Evolutionary conservation across 371 early-diverging fungal species (phyloP).

Genomic region (Rhizopus microsporus): DNA sequence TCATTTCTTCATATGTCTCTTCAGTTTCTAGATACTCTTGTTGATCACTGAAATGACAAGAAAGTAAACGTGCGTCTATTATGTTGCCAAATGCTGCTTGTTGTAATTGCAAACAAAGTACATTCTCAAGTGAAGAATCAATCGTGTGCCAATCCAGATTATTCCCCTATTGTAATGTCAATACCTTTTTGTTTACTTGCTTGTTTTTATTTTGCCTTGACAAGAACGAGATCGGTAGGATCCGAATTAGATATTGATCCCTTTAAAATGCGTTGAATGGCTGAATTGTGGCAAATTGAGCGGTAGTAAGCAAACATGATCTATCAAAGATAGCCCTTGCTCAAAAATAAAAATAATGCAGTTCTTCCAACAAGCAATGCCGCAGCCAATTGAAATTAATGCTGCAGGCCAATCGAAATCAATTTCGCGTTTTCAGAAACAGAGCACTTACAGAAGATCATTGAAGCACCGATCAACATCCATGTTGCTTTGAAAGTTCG

Average conservation of each 20-base stretch:
- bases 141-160: constrained; percentile 27
- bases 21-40: neutral
- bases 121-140: neutral
- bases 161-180: constrained; percentile 20
- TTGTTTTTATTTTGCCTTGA: constrained; percentile 25
- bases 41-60: constrained; percentile 21
- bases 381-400: too few species aligned
- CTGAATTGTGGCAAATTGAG: constrained; percentile 29
- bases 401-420: too few species aligned
- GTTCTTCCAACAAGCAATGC: too few species aligned
- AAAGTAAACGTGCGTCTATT: constrained; percentile 25
- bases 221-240: constrained; percentile 25
- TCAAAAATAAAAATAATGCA: too few species aligned
- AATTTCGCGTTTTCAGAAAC: too few species aligned
- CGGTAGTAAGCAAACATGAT: constrained; percentile 37
- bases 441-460: too few species aligned
- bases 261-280: constrained; percentile 26
- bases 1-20: neutral
- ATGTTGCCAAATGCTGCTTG: constrained; percentile 40
- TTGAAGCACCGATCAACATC: too few species aligned
- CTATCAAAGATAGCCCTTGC: too few species aligned
- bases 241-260: constrained; percentile 24
- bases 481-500: too few species aligned
- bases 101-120: constrained; percentile 24
- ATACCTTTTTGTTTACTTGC: neutral